Evolutionary conservation across 495 filamentous ascomycete species (phyloP).

Genomic region (Endocarpon pusillum): DNA sequence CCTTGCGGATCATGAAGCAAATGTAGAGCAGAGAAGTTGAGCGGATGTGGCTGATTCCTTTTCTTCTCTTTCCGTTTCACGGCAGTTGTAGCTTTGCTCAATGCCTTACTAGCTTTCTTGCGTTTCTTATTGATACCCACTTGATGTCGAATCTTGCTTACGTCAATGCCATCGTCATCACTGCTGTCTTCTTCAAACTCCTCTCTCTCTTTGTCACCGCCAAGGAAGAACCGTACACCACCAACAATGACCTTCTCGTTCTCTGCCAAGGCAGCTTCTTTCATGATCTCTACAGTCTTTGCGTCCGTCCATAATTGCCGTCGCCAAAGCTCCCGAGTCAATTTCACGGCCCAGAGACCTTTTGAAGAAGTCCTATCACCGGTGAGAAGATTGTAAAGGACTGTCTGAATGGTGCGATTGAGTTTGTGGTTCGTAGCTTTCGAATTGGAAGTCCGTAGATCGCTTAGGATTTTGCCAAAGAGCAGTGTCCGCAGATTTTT

Average conservation of each 20-base stretch:
- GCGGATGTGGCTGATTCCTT: constrained; percentile 66
- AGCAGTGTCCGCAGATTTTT: constrained; percentile 72
- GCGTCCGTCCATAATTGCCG: constrained; percentile 77
- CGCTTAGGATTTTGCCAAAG: constrained; percentile 80
- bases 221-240: constrained; percentile 85
- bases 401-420: constrained; percentile 82
- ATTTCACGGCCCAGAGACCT: constrained; percentile 84
- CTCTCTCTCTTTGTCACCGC: constrained; percentile 85
- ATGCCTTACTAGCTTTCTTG: constrained; percentile 60
- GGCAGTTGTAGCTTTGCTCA: constrained; percentile 62
- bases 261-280: constrained; percentile 63
- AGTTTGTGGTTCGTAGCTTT: constrained; percentile 80
- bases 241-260: constrained; percentile 81
- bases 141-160: constrained; percentile 69
- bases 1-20: constrained; percentile 89
- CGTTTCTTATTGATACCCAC: constrained; percentile 88
- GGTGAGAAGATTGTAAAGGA: constrained; percentile 77
- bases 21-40: constrained; percentile 98
- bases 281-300: constrained; percentile 85
- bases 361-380: constrained; percentile 69
- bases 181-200: constrained; percentile 79
- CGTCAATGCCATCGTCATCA: constrained; percentile 61
- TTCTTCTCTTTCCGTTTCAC: constrained; percentile 72
- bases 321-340: constrained; percentile 78
- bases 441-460: constrained; percentile 67